A percentile compares a stretch with the other conserved stretches of the same genome.
phyloP scores from a whole-genome alignment of 2,329 filamentous ascomycete genomes.

The Huntiella bhutanensis region DNA sequence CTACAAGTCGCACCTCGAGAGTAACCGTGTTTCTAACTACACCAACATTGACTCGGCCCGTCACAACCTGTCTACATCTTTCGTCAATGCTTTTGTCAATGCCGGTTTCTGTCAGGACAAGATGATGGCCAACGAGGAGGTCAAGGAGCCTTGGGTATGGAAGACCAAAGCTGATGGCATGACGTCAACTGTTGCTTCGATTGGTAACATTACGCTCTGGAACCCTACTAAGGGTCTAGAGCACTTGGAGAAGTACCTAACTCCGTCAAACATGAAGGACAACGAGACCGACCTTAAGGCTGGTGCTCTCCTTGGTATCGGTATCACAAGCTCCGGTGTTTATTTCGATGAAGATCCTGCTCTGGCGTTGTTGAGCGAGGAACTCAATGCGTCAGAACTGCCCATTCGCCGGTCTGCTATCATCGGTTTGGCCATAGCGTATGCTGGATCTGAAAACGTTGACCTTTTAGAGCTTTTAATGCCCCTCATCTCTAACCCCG shows the following conservation, averaged over 20 bases:
- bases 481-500: conserved; percentile 71
- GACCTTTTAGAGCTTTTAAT: conserved; percentile 71
- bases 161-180: conserved; percentile 98
- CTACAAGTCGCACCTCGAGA: conserved; percentile 97
- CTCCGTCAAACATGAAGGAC: conserved; percentile 43
- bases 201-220: conserved; percentile 83
- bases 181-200: conserved; percentile 85
- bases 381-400: conserved; percentile 56
- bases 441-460: conserved; percentile 84
- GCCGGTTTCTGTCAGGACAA: conserved; percentile 91
- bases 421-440: conserved; percentile 88
- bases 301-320: conserved; percentile 79
- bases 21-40: conserved; percentile 74
- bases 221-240: conserved; percentile 83
- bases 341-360: conserved; percentile 78
- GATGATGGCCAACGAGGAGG: conserved; percentile 83
- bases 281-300: conserved; percentile 58
- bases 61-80: conserved; percentile 87
- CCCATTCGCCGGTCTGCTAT: conserved; percentile 68
- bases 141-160: conserved; percentile 92
- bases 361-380: conserved; percentile 64
- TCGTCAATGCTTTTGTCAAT: conserved; percentile 95
- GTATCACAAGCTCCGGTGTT: conserved; percentile 89
- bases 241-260: conserved; percentile 81
- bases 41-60: conserved; percentile 90